phyloP scores from a whole-genome alignment of 164 flowering plant species.

The Litsea cubeba region DNA sequence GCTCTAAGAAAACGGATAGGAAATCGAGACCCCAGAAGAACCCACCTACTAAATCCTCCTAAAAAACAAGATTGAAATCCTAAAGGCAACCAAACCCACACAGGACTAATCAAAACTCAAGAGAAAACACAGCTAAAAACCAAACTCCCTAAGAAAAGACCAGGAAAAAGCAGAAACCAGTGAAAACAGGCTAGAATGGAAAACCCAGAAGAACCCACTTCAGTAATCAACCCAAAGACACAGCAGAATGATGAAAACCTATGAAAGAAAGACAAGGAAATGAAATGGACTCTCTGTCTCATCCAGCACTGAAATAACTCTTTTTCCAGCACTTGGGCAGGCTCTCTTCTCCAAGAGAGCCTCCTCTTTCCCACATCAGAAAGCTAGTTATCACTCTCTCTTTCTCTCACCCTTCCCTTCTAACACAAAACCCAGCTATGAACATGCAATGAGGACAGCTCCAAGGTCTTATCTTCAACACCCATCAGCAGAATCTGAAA shows the following conservation, averaged over 20 bases:
- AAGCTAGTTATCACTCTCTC: background rate
- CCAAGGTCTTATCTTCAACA: constrained; percentile 21
- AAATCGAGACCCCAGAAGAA: background rate
- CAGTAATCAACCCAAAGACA: background rate
- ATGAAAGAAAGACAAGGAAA: background rate
- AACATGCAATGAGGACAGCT: background rate
- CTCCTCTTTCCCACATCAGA: constrained; percentile 59
- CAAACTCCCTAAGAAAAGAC: background rate
- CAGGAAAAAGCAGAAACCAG: background rate
- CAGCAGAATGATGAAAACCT: background rate
- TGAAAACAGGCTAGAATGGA: background rate
- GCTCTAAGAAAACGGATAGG: background rate
- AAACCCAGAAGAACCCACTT: background rate
- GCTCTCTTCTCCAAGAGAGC: constrained; percentile 76
- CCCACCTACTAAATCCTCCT: background rate
- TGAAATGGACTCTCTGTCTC: background rate
- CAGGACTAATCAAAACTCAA: background rate
- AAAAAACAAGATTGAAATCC: background rate
- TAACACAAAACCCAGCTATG: constrained; percentile 4
- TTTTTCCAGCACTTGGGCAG: constrained; percentile 23
- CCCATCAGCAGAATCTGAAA: constrained; percentile 31
- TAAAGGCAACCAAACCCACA: background rate
- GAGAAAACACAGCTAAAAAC: background rate
- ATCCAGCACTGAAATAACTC: constrained; percentile 7
- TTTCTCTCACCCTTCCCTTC: background rate